Percentiles rank a stretch among this genome's conserved stretches.
Conservation (phyloP, 2,329 filamentous ascomycete species). For the Neofusicoccum cordaticola region DNA sequence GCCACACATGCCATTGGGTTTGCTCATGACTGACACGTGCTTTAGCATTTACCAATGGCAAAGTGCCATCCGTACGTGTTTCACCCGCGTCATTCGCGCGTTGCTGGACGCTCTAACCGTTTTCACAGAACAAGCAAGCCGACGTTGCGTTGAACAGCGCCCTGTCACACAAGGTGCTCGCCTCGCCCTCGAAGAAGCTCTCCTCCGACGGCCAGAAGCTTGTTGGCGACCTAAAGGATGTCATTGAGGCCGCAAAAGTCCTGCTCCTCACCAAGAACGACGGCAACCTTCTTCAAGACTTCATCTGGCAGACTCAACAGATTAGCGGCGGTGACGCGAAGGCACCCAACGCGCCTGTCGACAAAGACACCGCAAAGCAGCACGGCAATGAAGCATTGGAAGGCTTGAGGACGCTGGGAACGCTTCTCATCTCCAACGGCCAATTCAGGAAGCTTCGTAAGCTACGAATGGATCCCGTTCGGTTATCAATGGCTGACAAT, state of each 20-base stretch:
- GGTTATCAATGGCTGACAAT: slow-evolving; percentile 20
- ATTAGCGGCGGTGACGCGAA: slow-evolving; percentile 63
- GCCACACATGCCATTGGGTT: not conserved
- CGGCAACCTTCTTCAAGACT: slow-evolving; percentile 90
- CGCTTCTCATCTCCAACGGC: slow-evolving; percentile 88
- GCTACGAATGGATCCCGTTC: slow-evolving; percentile 33
- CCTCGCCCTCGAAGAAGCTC: slow-evolving; percentile 70
- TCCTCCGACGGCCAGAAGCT: slow-evolving; percentile 80
- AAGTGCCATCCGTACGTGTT: slow-evolving; percentile 75
- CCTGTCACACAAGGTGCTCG: slow-evolving; percentile 67
- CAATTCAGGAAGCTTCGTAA: slow-evolving; percentile 87
- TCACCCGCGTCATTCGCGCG: not conserved
- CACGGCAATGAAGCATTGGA: slow-evolving; percentile 81
- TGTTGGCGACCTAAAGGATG: slow-evolving; percentile 71
- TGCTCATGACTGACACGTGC: not conserved
- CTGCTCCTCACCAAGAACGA: slow-evolving; percentile 91
- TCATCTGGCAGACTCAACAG: slow-evolving; percentile 88
- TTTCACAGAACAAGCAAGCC: slow-evolving; percentile 80
- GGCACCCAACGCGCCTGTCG: slow-evolving; percentile 64
- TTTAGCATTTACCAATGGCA: slow-evolving; percentile 78
- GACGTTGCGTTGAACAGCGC: slow-evolving; percentile 91
- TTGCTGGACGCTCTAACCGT: slow-evolving; percentile 17
- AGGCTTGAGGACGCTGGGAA: slow-evolving; percentile 83
- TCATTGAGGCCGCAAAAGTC: slow-evolving; percentile 80
- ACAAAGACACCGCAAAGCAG: slow-evolving; percentile 74